Conservation (phyloP, 768 basidiomycete species). For the Holtermannia corniformis region DNA sequence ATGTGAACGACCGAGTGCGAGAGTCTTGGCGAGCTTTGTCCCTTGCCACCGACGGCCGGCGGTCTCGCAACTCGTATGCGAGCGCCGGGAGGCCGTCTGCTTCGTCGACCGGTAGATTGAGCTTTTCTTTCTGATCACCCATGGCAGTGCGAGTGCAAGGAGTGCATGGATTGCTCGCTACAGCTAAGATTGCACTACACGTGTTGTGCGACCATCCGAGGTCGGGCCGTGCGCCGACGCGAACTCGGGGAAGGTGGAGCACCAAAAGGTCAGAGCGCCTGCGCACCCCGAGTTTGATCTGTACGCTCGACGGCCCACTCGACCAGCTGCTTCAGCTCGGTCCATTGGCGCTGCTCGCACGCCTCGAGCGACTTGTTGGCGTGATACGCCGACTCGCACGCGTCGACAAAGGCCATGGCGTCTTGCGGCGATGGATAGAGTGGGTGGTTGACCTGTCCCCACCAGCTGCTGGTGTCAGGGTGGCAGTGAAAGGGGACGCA, state of each 20-base stretch:
- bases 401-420: conserved; percentile 33
- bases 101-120: not conserved
- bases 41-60: not conserved
- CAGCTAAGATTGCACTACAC: too few species aligned
- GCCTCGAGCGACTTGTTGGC: conserved; percentile 9
- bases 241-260: too few species aligned
- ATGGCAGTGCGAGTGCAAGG: not conserved
- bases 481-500: conserved; percentile 4
- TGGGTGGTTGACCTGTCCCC: conserved; percentile 28
- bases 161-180: too few species aligned
- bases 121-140: not conserved
- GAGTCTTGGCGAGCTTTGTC: not conserved
- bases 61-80: not conserved
- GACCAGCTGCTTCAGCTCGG: conserved; percentile 30
- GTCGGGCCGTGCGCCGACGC: too few species aligned
- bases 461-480: conserved; percentile 22
- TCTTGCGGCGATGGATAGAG: conserved; percentile 12
- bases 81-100: not conserved
- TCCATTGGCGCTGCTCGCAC: conserved; percentile 30
- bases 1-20: not conserved
- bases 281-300: not conserved
- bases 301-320: conserved; percentile 26
- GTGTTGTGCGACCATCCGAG: too few species aligned
- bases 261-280: not conserved
- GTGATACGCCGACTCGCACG: conserved; percentile 21